Conservation (phyloP, 106 monocot genomes). For the Dendrobium chrysotoxum region DNA sequence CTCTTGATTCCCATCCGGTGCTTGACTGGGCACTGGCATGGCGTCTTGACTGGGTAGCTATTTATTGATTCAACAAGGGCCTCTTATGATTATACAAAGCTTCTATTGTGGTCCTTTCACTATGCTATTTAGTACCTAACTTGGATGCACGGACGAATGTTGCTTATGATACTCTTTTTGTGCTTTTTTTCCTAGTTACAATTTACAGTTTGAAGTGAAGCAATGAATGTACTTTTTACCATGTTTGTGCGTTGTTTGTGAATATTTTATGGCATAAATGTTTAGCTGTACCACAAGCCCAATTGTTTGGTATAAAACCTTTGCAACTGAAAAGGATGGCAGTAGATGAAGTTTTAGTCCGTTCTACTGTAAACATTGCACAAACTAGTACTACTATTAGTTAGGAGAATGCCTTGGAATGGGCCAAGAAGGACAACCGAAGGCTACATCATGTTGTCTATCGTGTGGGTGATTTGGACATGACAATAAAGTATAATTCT, state of each 20-base stretch:
- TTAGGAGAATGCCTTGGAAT: constrained; percentile 40
- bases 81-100: background rate
- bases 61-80: background rate
- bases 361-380: constrained; percentile 29
- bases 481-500: constrained; percentile 65
- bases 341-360: constrained; percentile 6
- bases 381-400: constrained; percentile 22
- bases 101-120: background rate
- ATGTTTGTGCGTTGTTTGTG: background rate
- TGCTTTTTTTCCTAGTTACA: background rate
- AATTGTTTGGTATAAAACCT: constrained; percentile 25
- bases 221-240: background rate
- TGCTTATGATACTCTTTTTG: background rate
- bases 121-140: background rate
- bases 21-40: background rate
- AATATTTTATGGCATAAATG: constrained; percentile 5
- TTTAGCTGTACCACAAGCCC: constrained; percentile 26
- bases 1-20: background rate
- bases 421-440: constrained; percentile 63
- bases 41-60: no score
- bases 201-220: background rate
- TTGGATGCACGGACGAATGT: background rate
- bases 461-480: constrained; percentile 74
- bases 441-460: constrained; percentile 90
- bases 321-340: constrained; percentile 6